A percentile compares a stretch with the other conserved stretches of the same genome.
phyloP scores from a whole-genome alignment of 345 rosid species.

The Euphorbia peplus region DNA sequence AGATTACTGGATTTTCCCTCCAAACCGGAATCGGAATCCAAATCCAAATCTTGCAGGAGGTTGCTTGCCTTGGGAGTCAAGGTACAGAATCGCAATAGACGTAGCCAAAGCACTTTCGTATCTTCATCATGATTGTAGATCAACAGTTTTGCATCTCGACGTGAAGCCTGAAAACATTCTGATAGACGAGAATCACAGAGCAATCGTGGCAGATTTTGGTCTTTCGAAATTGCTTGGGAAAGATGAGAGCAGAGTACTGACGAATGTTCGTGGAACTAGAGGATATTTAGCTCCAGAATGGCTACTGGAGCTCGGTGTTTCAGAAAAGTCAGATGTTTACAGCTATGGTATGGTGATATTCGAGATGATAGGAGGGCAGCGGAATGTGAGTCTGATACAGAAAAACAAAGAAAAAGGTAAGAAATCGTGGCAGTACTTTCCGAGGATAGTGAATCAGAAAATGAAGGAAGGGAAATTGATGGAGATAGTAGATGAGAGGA shows the following conservation, averaged over 20 bases:
- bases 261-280: conserved; percentile 26
- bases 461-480: conserved; percentile 55
- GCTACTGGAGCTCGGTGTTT: conserved; percentile 24
- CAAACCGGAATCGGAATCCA: background rate
- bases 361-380: conserved; percentile 25
- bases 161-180: conserved; percentile 32
- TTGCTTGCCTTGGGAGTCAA: conserved; percentile 46
- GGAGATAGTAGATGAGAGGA: conserved; percentile 66
- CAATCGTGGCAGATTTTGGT: conserved; percentile 27
- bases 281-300: conserved; percentile 33
- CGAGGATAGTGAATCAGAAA: conserved; percentile 58
- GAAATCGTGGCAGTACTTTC: conserved; percentile 62
- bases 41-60: conserved; percentile 35
- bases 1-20: conserved; percentile 28
- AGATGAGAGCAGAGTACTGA: conserved; percentile 26
- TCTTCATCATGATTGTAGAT: conserved; percentile 30
- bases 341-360: conserved; percentile 30
- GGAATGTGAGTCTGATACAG: conserved; percentile 38
- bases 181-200: conserved; percentile 21
- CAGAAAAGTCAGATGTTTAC: conserved; percentile 29
- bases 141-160: conserved; percentile 27
- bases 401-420: conserved; percentile 30
- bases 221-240: conserved; percentile 22
- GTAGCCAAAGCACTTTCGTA: conserved; percentile 33
- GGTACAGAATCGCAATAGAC: conserved; percentile 25